Percentiles rank a stretch among this genome's conserved stretches.
Conservation (phyloP, 2,329 filamentous ascomycete species). For the Phialemoniopsis sp. region DNA sequence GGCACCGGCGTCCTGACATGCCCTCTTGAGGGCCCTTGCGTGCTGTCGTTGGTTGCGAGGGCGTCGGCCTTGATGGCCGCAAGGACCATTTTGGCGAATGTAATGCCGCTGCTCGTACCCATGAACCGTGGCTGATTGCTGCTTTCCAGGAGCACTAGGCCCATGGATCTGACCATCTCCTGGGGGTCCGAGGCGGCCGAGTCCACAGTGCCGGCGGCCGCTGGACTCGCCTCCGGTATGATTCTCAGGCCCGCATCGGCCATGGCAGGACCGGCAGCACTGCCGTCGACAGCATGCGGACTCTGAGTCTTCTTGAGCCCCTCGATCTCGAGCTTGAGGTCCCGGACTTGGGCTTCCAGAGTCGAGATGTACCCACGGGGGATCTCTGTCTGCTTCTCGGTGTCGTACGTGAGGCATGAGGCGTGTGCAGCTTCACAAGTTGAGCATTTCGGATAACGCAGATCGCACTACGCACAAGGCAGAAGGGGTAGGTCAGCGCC, state of each 20-base stretch:
- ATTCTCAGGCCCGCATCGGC: background rate
- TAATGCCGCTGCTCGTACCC: constrained; percentile 24
- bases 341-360: constrained; percentile 11
- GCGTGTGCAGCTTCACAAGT: constrained; percentile 10
- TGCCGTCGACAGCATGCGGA: constrained; percentile 4
- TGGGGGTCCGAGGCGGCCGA: constrained; percentile 9
- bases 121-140: constrained; percentile 21
- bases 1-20: constrained; percentile 3
- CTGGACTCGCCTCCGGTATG: constrained; percentile 5
- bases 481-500: too few relatives aligned
- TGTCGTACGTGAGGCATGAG: constrained; percentile 12
- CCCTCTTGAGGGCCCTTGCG: background rate
- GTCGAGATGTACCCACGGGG: constrained; percentile 12
- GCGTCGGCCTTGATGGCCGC: constrained; percentile 17
- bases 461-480: constrained; percentile 8
- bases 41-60: background rate
- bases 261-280: constrained; percentile 1
- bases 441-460: constrained; percentile 12
- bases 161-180: constrained; percentile 14
- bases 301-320: constrained; percentile 6
- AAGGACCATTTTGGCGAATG: constrained; percentile 26
- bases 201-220: constrained; percentile 5
- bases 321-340: constrained; percentile 9
- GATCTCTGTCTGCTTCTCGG: constrained; percentile 12
- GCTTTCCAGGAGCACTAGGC: constrained; percentile 13